Evolutionary conservation across 2,329 filamentous ascomycete genomes (phyloP).

Genomic region (Byssochlamys sp.): DNA sequence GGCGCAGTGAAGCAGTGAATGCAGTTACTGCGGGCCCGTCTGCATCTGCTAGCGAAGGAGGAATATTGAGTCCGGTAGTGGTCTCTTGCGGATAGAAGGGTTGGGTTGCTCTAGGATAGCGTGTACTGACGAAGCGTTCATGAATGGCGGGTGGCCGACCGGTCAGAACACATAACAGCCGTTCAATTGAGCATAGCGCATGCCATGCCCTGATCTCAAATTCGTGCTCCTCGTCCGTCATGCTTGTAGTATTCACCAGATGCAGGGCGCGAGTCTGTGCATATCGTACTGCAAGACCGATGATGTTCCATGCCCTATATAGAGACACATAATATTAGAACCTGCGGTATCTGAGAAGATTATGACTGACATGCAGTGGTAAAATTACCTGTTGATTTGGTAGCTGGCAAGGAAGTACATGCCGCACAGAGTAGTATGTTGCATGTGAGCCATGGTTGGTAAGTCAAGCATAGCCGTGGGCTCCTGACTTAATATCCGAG

Average conservation of each 20-base stretch:
- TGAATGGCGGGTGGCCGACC: conserved; percentile 26
- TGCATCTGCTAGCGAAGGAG: background rate
- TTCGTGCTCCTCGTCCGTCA: conserved; percentile 20
- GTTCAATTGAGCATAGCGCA: conserved; percentile 29
- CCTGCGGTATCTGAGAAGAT: background rate
- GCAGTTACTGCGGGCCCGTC: background rate
- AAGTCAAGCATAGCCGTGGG: conserved; percentile 18
- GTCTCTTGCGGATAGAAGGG: background rate
- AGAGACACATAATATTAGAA: background rate
- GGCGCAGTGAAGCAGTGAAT: conserved; percentile 7
- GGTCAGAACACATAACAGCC: conserved; percentile 25
- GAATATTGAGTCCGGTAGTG: conserved; percentile 11
- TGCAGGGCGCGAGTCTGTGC: conserved; percentile 28
- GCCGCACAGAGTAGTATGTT: conserved; percentile 25
- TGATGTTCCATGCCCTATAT: conserved; percentile 27
- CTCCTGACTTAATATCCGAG: conserved; percentile 20
- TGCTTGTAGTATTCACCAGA: conserved; percentile 22
- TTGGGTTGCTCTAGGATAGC: conserved; percentile 16
- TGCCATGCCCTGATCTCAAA: conserved; percentile 30
- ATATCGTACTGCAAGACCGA: conserved; percentile 27
- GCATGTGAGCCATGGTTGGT: conserved; percentile 29
- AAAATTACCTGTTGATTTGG: conserved; percentile 30
- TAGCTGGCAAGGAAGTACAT: conserved; percentile 32
- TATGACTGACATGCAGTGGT: conserved; percentile 3
- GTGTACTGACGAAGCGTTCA: conserved; percentile 20